Evolutionary conservation across 2,329 filamentous ascomycete species (phyloP), one percentile per base, ranked within the genome.

Genomic region (Gaeumannomyces tritici): DNA sequence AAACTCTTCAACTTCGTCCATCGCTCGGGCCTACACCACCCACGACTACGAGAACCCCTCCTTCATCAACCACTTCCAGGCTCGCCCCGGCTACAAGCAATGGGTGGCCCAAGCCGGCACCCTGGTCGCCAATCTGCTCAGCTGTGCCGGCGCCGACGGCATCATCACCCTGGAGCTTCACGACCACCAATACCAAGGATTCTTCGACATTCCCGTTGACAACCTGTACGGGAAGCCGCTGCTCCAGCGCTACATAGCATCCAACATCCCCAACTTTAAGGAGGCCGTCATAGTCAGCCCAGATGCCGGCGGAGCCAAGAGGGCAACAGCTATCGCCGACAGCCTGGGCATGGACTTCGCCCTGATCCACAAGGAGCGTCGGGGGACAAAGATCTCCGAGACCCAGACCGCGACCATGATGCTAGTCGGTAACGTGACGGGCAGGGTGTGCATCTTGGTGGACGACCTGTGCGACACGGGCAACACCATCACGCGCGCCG

Each of bases 61-160:
- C 21, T 79, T 83, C 62, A 75, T 83, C 65, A 80, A 80, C 63
- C 81, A 80, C 69, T 81, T 88, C 73, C 85, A 91, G 73, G 87
- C 91, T 26, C 93, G 93, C 73, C 91, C 93, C 9, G 95, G 95
- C 60, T 99, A 99, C 76, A 95, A 95, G 79, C 91, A 96, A 78
- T 99, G 95, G 95, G 93, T 99, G 66, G 95, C 95, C 27, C 95
- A 98, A 77, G 93, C 95, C 55, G 95, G 95, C 64, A 98, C 93
- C 33, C 83, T 99, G 63, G 89, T 99, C 59, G 95, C 95, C 60
- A 93, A 98, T 73, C 85, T 99, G 57, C 81, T 99, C 67, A 97
- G 92, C 55, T 97, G 93, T 76, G 93, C 95, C 66, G 95, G 95
- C 67, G 92, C 95, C 57, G 93, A 99, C 74, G 95, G 98, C 75